Evolutionary conservation across 1,284 basidiomycete species (phyloP).

Genomic region (Farysia itapuensis): DNA sequence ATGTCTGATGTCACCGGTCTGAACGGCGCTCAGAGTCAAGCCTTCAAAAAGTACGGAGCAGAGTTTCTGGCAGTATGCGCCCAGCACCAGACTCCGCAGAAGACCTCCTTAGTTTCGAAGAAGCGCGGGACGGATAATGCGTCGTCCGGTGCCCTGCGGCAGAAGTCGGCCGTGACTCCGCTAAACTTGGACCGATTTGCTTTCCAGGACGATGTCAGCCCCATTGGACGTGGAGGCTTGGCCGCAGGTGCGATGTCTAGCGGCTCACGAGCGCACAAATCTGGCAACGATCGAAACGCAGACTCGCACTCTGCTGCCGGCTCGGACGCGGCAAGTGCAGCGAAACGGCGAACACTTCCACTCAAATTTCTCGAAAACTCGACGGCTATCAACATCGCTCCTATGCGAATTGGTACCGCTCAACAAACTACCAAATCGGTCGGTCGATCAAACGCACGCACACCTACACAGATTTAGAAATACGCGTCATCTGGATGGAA

Average conservation of each 20-base stretch:
- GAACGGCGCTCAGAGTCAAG: neutral
- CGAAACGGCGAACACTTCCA: conserved; percentile 11
- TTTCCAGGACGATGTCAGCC: conserved; percentile 7
- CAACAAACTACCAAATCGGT: no score
- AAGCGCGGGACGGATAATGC: no score
- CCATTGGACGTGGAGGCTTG: neutral
- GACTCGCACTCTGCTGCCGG: neutral
- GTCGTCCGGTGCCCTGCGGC: no score
- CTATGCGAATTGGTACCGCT: conserved; percentile 16
- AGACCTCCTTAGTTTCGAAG: no score
- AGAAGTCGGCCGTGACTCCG: neutral
- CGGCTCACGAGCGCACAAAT: neutral
- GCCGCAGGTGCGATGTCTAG: neutral
- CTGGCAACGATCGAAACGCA: neutral
- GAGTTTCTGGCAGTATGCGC: conserved; percentile 23
- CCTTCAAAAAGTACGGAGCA: conserved; percentile 8
- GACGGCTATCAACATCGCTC: conserved; percentile 1
- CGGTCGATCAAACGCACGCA: no score
- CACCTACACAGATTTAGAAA: no score
- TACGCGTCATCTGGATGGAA: no score
- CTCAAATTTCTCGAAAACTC: conserved; percentile 1
- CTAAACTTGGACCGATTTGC: conserved; percentile 11
- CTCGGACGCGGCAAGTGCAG: neutral
- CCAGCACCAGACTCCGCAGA: neutral
- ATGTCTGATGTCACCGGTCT: neutral